Conservation (phyloP, 2,329 filamentous ascomycete genomes). For the Beauveria bassiana region DNA sequence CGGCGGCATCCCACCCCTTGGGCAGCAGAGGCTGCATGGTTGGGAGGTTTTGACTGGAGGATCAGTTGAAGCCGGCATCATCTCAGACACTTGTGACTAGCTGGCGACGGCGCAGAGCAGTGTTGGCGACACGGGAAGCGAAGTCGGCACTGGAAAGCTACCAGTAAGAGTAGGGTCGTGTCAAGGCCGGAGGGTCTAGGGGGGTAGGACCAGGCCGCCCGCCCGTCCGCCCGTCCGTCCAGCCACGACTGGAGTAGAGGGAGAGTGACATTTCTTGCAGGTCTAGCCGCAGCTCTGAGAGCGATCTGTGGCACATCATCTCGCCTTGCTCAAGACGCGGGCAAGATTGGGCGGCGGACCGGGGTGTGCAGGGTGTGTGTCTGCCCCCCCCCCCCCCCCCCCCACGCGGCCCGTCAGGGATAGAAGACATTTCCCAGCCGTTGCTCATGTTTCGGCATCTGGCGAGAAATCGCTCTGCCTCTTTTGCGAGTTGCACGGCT, state of each 20-base stretch:
- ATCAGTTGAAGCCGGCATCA: conserved; percentile 20
- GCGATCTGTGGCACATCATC: conserved; percentile 35
- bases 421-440: neutral
- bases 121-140: neutral
- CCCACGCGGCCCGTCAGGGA: neutral
- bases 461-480: neutral
- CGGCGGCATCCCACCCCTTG: neutral
- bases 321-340: conserved; percentile 21
- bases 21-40: conserved; percentile 8
- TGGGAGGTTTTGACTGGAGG: conserved; percentile 24
- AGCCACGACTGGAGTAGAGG: neutral
- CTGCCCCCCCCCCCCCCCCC: neutral
- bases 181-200: neutral
- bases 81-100: conserved; percentile 20
- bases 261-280: conserved; percentile 6
- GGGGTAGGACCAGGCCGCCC: neutral
- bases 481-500: conserved; percentile 6
- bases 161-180: neutral
- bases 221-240: neutral
- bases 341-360: conserved; percentile 12
- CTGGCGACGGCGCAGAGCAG: neutral
- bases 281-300: neutral
- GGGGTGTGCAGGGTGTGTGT: neutral
- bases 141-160: neutral
- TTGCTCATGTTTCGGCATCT: neutral